phyloP scores from a whole-genome alignment of 345 rosid genomes.

The Cardamine chenopodiifolia region DNA sequence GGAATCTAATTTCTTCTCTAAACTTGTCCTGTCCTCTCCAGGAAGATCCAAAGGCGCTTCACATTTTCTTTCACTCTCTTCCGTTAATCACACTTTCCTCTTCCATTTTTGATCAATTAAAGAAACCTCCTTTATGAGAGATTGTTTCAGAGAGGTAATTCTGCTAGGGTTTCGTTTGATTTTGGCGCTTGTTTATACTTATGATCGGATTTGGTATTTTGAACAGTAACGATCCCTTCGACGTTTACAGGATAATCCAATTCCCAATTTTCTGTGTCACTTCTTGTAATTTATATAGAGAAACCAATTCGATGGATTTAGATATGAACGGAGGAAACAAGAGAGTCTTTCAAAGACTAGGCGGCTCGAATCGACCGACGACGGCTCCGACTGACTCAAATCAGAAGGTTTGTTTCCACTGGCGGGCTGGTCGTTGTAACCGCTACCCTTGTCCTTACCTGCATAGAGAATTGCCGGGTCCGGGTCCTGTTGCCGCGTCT shows the following conservation, averaged over 20 bases:
- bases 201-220: constrained; percentile 31
- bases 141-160: constrained; percentile 24
- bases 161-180: constrained; percentile 6
- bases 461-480: constrained; percentile 67
- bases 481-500: constrained; percentile 5
- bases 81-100: neutral
- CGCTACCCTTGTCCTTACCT: constrained; percentile 72
- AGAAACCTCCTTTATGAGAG: neutral
- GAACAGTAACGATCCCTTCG: constrained; percentile 23
- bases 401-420: constrained; percentile 79
- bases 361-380: constrained; percentile 39
- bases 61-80: constrained; percentile 5
- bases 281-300: neutral
- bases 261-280: constrained; percentile 6
- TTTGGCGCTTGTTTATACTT: constrained; percentile 6
- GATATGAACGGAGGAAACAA: constrained; percentile 66
- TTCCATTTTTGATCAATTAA: neutral
- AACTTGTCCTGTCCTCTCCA: neutral
- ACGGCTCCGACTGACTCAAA: constrained; percentile 35
- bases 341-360: constrained; percentile 69
- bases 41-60: constrained; percentile 18
- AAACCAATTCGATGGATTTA: constrained; percentile 60
- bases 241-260: constrained; percentile 24
- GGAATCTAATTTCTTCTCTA: neutral
- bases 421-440: constrained; percentile 88